Conservation (phyloP, 2,329 filamentous ascomycete genomes). For the Fusarium fracticaudum region DNA sequence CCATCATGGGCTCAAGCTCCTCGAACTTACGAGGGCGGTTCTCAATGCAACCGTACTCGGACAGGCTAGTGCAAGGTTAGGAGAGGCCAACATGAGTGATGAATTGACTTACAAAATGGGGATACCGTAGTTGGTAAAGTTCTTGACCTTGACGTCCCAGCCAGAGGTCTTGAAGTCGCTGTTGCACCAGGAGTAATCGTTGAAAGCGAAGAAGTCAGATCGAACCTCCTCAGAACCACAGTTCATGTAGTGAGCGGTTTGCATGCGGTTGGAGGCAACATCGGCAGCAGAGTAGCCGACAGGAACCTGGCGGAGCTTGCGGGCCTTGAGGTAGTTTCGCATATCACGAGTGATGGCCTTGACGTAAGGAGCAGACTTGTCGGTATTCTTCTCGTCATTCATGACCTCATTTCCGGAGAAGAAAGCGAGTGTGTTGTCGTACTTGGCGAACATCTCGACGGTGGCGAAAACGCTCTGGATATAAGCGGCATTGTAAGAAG, state of each 20-base stretch:
- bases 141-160: conserved; percentile 89
- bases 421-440: conserved; percentile 87
- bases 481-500: conserved; percentile 88
- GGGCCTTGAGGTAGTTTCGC: conserved; percentile 72
- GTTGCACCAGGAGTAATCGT: conserved; percentile 90
- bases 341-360: conserved; percentile 84
- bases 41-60: conserved; percentile 90
- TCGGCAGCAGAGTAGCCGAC: conserved; percentile 83
- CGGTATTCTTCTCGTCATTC: conserved; percentile 72
- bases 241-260: conserved; percentile 94
- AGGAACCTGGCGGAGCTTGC: conserved; percentile 72
- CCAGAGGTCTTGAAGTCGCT: conserved; percentile 75
- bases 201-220: conserved; percentile 89
- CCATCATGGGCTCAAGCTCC: conserved; percentile 84
- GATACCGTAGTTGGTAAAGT: conserved; percentile 85
- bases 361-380: conserved; percentile 75
- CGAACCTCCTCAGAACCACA: conserved; percentile 86
- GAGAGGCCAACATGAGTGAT: not conserved
- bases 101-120: conserved; percentile 74
- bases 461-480: conserved; percentile 88
- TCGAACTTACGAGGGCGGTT: conserved; percentile 80
- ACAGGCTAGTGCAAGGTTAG: conserved; percentile 64
- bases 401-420: conserved; percentile 86
- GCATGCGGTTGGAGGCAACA: conserved; percentile 83
- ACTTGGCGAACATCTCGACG: conserved; percentile 83